Base-by-base conservation (phyloP, 225 moss, liverwort and hornwort genomes). In the Pleurozium schreberi region DNA sequence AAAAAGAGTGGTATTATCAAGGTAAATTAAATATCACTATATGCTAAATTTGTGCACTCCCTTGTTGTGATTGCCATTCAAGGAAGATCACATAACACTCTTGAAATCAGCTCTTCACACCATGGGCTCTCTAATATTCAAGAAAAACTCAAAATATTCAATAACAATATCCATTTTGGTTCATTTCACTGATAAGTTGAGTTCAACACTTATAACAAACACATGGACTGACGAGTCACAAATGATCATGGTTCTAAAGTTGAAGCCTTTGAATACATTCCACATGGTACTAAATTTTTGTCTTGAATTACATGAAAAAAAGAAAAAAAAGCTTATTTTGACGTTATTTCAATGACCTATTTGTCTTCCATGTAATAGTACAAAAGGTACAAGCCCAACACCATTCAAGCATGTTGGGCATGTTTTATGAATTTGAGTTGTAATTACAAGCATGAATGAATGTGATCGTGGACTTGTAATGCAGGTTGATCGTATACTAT, bases 1-100 rank as follows among this genome's bases (percentile, higher is more conserved):
- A 96, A 97, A 90, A 96, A 92, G 77, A 95, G 93, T 85, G 98
- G 96, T 42, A 92, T 97, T 75, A 97, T 98, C 84, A 97, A 97
- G 94, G 97, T 95, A 91, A 65, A 61, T 64, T 61, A 20, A 52
- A 59, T 62, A 55, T 33, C 50, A 49, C 36, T 53, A 43, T 36
- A 47, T 63, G 30, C 22, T 59, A 47, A 60, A 83, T 22, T 47
- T 33, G 10, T 73, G 12, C 8, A 43, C 50, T 60, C 18, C 60
- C 17, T 66, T 38, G 20, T 43, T 49, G 52, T 26, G 52, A 52
- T 61, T 81, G 20, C 42, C 30, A 60, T 64, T 64, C 16, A 17
- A 42, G 60, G 45, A 45, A 87, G 19, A 67, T 87, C 71, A 58
- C 42, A 43, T 14, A 47, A 33, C 10, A 60, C 22, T 60, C 33